A percentile compares a stretch with the other conserved stretches of the same genome.
phyloP scores from a whole-genome alignment of 1,284 basidiomycete species.

The Moesziomyces globuligerus region DNA sequence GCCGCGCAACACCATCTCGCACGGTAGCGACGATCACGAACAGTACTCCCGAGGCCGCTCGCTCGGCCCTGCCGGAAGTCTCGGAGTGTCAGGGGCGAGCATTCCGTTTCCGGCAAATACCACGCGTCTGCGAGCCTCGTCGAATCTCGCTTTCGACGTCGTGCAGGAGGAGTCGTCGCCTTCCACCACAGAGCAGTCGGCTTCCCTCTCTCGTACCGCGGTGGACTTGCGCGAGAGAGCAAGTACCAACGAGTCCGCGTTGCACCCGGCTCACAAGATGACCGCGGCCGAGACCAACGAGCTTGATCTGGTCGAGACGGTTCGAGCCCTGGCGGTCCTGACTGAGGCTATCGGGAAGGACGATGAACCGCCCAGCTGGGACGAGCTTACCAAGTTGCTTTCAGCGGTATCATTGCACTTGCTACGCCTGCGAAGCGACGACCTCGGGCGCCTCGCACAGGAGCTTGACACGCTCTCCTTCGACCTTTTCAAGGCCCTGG shows the following conservation, averaged over 20 bases:
- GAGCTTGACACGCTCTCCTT: conserved; percentile 48
- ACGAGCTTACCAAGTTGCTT: conserved; percentile 13
- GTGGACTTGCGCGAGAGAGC: conserved; percentile 21
- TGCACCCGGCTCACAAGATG: not conserved
- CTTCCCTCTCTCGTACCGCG: conserved; percentile 32
- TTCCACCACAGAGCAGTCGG: conserved; percentile 34
- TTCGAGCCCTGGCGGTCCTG: conserved; percentile 6
- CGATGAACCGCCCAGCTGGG: not conserved
- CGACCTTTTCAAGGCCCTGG: conserved; percentile 49
- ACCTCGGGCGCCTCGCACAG: conserved; percentile 24
- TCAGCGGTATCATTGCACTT: conserved; percentile 24
- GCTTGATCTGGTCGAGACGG: conserved; percentile 14
- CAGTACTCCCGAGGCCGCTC: conserved; percentile 40
- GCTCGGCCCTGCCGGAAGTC: conserved; percentile 30
- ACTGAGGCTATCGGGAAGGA: conserved; percentile 16
- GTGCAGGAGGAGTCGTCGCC: conserved; percentile 46
- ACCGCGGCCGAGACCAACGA: not conserved
- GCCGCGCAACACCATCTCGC: conserved; percentile 30
- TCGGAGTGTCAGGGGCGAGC: conserved; percentile 12
- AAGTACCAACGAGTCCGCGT: not conserved
- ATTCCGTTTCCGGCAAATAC: conserved; percentile 25
- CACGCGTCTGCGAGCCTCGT: conserved; percentile 38
- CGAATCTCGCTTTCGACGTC: conserved; percentile 42
- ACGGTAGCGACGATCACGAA: conserved; percentile 42
- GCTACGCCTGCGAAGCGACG: conserved; percentile 14